These are phyloP conservation scores for Colletotrichum sidae DNA, from an alignment of 2,329 filamentous ascomycete species.

Conservation along the genomic window DNA sequence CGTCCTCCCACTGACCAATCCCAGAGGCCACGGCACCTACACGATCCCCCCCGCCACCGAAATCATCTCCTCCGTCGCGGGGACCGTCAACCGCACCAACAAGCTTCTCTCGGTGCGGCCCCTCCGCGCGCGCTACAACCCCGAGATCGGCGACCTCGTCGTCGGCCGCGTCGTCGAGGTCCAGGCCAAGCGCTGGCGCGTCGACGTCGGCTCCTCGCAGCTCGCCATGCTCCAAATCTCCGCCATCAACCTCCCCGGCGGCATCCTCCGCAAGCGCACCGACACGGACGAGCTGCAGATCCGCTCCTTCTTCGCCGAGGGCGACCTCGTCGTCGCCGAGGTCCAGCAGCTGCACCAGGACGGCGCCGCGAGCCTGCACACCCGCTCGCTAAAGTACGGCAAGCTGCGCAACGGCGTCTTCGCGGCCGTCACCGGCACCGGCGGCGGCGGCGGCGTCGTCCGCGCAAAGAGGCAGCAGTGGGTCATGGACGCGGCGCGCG, in stretches of 20 bases:
- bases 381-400: conserved; percentile 90
- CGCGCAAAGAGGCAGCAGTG: conserved; percentile 88
- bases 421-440: conserved; percentile 81
- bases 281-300: conserved; percentile 98
- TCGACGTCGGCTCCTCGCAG: conserved; percentile 90
- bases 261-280: conserved; percentile 89
- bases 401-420: conserved; percentile 96
- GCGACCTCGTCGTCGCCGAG: conserved; percentile 92
- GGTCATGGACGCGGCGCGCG: conserved; percentile 72
- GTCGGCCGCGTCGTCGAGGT: conserved; percentile 95
- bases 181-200: conserved; percentile 92
- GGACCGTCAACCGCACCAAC: conserved; percentile 92
- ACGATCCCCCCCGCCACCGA: conserved; percentile 69
- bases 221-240: conserved; percentile 87
- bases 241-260: conserved; percentile 94
- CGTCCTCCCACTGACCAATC: conserved; percentile 9
- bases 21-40: conserved; percentile 92
- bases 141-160: conserved; percentile 95
- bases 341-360: conserved; percentile 91
- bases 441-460: conserved; percentile 87
- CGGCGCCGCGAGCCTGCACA: conserved; percentile 89
- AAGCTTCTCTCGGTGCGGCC: conserved; percentile 94
- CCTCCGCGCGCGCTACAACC: conserved; percentile 90
- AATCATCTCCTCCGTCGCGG: conserved; percentile 91
- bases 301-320: conserved; percentile 95